These are phyloP conservation scores for Cymbopogon citratus DNA, from an alignment of 176 grass and related monocot genomes.

Conservation along the genomic window DNA sequence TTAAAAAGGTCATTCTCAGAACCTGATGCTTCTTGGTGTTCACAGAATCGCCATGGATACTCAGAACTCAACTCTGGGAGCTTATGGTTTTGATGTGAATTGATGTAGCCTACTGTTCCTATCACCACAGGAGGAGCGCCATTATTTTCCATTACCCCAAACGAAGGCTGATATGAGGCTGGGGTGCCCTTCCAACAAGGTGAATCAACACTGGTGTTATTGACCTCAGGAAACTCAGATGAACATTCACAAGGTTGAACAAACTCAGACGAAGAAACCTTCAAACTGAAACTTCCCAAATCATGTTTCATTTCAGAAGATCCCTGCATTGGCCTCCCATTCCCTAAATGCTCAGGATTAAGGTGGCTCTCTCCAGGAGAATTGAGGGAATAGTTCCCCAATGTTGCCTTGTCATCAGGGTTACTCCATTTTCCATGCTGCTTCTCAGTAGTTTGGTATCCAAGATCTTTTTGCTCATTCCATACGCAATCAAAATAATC, in stretches of 20 bases:
- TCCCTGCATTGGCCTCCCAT: slow-evolving; percentile 1
- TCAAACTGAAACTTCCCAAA: slow-evolving; percentile 1
- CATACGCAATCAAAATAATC: slow-evolving; percentile 54
- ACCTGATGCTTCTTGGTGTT: not conserved
- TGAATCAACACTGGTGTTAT: slow-evolving; percentile 53
- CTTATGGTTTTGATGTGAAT: slow-evolving; percentile 26
- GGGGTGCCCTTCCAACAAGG: slow-evolving; percentile 74
- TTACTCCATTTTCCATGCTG: slow-evolving; percentile 15
- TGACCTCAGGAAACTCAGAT: slow-evolving; percentile 27
- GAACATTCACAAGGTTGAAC: slow-evolving; percentile 25
- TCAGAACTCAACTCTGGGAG: not conserved
- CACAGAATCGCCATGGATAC: not conserved
- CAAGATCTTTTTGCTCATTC: slow-evolving; percentile 37
- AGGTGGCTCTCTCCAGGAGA: slow-evolving; percentile 6
- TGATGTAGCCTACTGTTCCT: slow-evolving; percentile 8
- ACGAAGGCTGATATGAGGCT: slow-evolving; percentile 27
- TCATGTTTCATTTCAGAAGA: slow-evolving; percentile 27
- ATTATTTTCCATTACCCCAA: slow-evolving; percentile 34
- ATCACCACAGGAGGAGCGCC: not conserved
- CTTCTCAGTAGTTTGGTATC: slow-evolving; percentile 20
- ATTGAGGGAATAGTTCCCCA: not conserved
- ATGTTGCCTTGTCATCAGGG: not conserved
- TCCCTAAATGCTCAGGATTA: not conserved
- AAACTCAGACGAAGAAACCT: slow-evolving; percentile 22
- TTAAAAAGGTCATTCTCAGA: slow-evolving; percentile 22